phyloP scores from a whole-genome alignment of 1,284 basidiomycete genomes.

The Cutaneotrichosporon sp. region DNA sequence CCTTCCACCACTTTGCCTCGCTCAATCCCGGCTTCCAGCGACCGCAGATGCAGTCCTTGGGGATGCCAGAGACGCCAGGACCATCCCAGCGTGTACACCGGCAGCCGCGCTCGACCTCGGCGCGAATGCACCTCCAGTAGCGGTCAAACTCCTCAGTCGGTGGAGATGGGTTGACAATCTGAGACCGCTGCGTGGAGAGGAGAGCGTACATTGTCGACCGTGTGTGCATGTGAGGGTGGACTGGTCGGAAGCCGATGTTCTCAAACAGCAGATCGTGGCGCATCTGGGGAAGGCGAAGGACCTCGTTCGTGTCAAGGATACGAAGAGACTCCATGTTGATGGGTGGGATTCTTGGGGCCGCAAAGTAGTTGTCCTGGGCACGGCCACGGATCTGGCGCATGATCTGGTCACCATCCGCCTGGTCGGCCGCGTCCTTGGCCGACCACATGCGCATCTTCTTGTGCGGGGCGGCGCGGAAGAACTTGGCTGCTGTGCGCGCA shows the following conservation, averaged over 20 bases:
- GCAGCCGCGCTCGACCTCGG: constrained; percentile 76
- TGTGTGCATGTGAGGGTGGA: constrained; percentile 62
- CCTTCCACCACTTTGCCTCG: constrained; percentile 53
- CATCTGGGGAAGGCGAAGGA: constrained; percentile 83
- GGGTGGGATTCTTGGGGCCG: constrained; percentile 58
- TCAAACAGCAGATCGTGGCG: constrained; percentile 91
- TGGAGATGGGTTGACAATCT: constrained; percentile 32
- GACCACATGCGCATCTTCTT: constrained; percentile 28
- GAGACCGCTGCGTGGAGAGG: constrained; percentile 27
- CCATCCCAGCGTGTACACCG: constrained; percentile 75
- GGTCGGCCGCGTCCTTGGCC: constrained; percentile 23
- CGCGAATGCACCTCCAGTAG: constrained; percentile 79
- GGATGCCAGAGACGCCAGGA: constrained; percentile 46
- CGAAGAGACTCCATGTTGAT: constrained; percentile 80
- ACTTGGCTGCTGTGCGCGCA: constrained; percentile 21
- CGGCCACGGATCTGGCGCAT: constrained; percentile 27
- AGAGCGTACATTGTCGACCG: constrained; percentile 49
- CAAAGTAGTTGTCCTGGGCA: constrained; percentile 30
- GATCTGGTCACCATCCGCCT: constrained; percentile 24
- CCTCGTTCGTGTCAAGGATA: constrained; percentile 79
- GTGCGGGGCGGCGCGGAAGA: constrained; percentile 19
- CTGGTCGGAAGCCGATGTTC: constrained; percentile 44
- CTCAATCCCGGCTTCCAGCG: constrained; percentile 47
- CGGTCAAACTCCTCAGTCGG: constrained; percentile 64
- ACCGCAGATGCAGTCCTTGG: constrained; percentile 63